Evolutionary conservation across 164 flowering plant genomes (phyloP).

Genomic region (Tetrastigma voinierianum): DNA sequence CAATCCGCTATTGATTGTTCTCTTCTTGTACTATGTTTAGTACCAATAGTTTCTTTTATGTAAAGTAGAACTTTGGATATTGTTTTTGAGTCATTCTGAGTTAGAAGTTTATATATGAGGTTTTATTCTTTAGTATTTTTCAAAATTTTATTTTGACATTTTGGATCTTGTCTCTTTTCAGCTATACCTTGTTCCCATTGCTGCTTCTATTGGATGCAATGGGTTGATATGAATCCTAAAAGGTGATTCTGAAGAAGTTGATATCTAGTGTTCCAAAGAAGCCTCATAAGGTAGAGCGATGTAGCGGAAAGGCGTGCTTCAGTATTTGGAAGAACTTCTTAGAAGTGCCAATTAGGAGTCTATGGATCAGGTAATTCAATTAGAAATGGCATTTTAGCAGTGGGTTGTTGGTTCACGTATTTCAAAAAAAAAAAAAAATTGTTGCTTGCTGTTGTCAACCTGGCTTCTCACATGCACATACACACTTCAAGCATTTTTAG

Average conservation of each 20-base stretch:
- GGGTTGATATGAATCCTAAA: slow-evolving; percentile 51
- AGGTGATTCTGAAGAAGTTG: slow-evolving; percentile 18
- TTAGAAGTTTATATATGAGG: not conserved
- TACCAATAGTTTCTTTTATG: not conserved
- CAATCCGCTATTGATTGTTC: too few species aligned
- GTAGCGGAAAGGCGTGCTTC: slow-evolving; percentile 71
- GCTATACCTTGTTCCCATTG: slow-evolving; percentile 79
- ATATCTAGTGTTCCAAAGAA: slow-evolving; percentile 2
- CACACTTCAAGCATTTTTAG: too few species aligned
- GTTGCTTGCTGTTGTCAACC: not conserved
- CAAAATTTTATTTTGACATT: not conserved
- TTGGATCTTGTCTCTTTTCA: slow-evolving; percentile 25
- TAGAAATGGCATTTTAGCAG: not conserved
- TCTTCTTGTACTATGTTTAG: too few species aligned
- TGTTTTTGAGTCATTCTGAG: not conserved
- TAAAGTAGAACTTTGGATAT: not conserved
- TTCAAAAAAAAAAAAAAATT: not conserved
- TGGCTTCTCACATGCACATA: too few species aligned
- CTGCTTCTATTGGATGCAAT: slow-evolving; percentile 86
- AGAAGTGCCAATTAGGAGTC: slow-evolving; percentile 70
- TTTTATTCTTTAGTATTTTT: not conserved
- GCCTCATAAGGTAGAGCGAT: slow-evolving; percentile 54
- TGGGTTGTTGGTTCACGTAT: not conserved
- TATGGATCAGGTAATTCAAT: slow-evolving; percentile 60
- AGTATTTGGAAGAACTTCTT: slow-evolving; percentile 77